Evolutionary conservation across 345 rosid species (phyloP).

Genomic region (Salix suchowensis): DNA sequence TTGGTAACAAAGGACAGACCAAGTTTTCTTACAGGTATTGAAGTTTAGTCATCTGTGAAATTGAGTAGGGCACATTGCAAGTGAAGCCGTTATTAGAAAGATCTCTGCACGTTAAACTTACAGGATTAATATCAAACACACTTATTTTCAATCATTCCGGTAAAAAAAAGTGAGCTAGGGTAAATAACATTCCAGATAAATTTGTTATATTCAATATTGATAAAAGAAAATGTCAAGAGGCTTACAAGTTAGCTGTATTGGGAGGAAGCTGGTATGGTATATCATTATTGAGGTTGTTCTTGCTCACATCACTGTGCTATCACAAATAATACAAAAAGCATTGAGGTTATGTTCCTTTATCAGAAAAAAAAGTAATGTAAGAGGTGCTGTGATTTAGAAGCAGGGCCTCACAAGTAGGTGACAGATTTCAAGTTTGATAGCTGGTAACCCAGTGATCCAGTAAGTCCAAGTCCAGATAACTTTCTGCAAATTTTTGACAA

Average conservation of each 20-base stretch:
- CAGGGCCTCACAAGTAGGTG: slow-evolving; percentile 59
- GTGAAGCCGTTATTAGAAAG: slow-evolving; percentile 67
- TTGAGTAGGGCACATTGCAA: slow-evolving; percentile 79
- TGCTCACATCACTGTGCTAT: slow-evolving; percentile 85
- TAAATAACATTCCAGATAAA: neutral
- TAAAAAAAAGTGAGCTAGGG: too few relatives aligned
- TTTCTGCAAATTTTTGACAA: slow-evolving; percentile 47
- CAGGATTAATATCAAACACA: slow-evolving; percentile 1
- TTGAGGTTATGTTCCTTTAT: slow-evolving; percentile 17
- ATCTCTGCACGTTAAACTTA: slow-evolving; percentile 55
- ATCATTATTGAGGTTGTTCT: slow-evolving; percentile 71
- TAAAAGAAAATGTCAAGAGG: neutral
- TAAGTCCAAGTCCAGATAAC: slow-evolving; percentile 62
- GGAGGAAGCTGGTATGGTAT: slow-evolving; percentile 97
- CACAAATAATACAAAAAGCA: slow-evolving; percentile 30
- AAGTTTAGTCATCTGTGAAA: slow-evolving; percentile 73
- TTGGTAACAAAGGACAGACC: neutral
- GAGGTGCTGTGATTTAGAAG: slow-evolving; percentile 6
- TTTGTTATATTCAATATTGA: too few relatives aligned
- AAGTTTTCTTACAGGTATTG: slow-evolving; percentile 52
- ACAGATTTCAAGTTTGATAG: slow-evolving; percentile 77
- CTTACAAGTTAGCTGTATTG: slow-evolving; percentile 59
- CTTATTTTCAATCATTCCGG: too few relatives aligned
- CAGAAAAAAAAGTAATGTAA: slow-evolving; percentile 4
- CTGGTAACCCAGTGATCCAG: slow-evolving; percentile 81